A percentile compares a stretch with the other conserved stretches of the same genome.
These are phyloP conservation scores for Teunomyces lycoperdinae DNA, from an alignment of 805 yeast genomes.

Conservation along the genomic window DNA sequence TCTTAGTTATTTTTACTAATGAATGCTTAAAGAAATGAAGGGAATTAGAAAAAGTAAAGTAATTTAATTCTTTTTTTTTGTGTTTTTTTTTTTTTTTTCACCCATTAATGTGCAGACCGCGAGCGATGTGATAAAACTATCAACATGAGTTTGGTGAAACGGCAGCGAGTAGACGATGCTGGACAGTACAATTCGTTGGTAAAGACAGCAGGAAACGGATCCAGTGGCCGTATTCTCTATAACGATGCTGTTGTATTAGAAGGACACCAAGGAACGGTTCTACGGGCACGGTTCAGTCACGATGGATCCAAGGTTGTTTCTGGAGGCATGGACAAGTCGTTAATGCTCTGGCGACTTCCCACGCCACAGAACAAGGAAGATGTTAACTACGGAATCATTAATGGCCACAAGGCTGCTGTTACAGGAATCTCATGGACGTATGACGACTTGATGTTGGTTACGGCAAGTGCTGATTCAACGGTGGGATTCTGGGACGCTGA, in stretches of 20 bases:
- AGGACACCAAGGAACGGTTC: conserved; percentile 55
- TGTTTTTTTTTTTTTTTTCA: too few relatives aligned
- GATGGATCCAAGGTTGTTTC: conserved; percentile 56
- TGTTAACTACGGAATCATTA: conserved; percentile 40
- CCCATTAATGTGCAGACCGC: neutral
- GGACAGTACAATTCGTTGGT: neutral
- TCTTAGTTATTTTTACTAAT: conserved; percentile 41
- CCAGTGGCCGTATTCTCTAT: conserved; percentile 16
- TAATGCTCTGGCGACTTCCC: conserved; percentile 47
- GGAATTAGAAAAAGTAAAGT: too few relatives aligned
- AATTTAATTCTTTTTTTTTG: too few relatives aligned
- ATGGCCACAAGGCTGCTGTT: conserved; percentile 66
- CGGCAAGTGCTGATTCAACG: conserved; percentile 62
- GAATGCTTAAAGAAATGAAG: too few relatives aligned
- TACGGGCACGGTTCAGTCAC: conserved; percentile 49
- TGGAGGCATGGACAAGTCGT: conserved; percentile 57
- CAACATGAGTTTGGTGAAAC: conserved; percentile 34
- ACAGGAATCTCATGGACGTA: conserved; percentile 56
- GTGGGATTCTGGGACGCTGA: conserved; percentile 61
- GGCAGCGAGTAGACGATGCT: conserved; percentile 18
- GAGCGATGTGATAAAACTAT: neutral
- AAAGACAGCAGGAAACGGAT: conserved; percentile 2
- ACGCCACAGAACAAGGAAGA: conserved; percentile 14
- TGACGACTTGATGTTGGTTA: conserved; percentile 41
- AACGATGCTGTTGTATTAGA: conserved; percentile 36